Conservation (phyloP, 2,329 filamentous ascomycete species). For the Aureobasidium sp. region DNA sequence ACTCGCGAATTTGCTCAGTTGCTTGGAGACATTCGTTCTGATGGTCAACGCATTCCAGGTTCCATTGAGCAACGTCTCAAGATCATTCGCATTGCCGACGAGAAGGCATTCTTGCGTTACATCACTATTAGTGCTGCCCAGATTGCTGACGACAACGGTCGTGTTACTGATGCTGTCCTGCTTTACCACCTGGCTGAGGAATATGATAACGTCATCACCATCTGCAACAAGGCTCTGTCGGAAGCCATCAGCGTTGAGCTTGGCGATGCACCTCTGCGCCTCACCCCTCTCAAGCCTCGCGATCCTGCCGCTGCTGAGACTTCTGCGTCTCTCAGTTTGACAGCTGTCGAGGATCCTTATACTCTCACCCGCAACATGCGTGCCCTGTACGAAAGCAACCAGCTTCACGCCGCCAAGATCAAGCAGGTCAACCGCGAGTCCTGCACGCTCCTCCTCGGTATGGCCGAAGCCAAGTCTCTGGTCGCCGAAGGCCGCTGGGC, state of each 20-base stretch:
- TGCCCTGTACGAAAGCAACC: constrained; percentile 54
- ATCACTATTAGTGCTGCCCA: constrained; percentile 89
- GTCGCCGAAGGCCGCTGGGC: constrained; percentile 55
- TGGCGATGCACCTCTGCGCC: constrained; percentile 68
- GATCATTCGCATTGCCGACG: constrained; percentile 71
- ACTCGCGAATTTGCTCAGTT: constrained; percentile 92
- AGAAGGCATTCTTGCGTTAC: constrained; percentile 80
- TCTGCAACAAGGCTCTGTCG: constrained; percentile 83
- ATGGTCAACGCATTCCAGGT: constrained; percentile 78
- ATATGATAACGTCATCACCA: constrained; percentile 86
- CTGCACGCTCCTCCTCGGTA: constrained; percentile 52
- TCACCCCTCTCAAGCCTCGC: constrained; percentile 74
- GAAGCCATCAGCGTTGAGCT: constrained; percentile 83
- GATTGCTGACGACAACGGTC: constrained; percentile 88
- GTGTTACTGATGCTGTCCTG: constrained; percentile 87
- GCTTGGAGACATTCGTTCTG: constrained; percentile 80
- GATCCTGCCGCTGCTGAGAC: constrained; percentile 28
- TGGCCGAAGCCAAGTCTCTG: constrained; percentile 54
- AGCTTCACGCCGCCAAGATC: constrained; percentile 55
- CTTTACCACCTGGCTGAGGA: constrained; percentile 92
- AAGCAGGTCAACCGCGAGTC: constrained; percentile 51
- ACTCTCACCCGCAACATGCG: constrained; percentile 57
- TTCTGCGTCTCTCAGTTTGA: constrained; percentile 50
- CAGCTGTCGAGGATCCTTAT: constrained; percentile 60
- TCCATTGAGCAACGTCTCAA: constrained; percentile 78